Conservation (phyloP, 192 early-diverging fungal genomes). For the Dimargaris cristalligena region DNA sequence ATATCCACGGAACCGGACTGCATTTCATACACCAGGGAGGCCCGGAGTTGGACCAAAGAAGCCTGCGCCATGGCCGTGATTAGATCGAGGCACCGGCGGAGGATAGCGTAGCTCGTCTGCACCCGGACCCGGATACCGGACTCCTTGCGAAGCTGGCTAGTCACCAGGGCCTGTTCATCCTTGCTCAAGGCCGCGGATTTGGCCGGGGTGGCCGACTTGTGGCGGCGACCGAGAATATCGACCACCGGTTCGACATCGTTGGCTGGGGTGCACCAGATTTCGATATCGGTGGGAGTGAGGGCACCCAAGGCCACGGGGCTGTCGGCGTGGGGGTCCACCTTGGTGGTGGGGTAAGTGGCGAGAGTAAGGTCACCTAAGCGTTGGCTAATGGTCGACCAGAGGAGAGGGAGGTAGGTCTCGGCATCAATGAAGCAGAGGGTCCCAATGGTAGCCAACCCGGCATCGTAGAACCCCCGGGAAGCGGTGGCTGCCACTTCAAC, state of each 20-base stretch:
- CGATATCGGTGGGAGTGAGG: conserved; percentile 1
- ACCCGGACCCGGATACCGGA: conserved; percentile 39
- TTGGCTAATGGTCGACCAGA: not conserved
- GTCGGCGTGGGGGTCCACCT: no score
- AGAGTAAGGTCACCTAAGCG: not conserved
- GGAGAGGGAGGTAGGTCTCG: not conserved
- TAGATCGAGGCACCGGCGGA: conserved; percentile 36
- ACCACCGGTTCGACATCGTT: not conserved
- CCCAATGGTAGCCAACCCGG: not conserved
- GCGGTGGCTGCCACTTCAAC: not conserved
- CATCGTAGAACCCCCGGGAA: not conserved
- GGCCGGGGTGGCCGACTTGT: not conserved
- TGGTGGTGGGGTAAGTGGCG: not conserved
- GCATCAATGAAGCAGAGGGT: not conserved
- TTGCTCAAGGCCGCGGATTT: conserved; percentile 30
- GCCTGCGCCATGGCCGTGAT: conserved; percentile 31
- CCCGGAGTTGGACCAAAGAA: not conserved
- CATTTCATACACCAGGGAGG: not conserved
- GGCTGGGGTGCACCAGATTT: not conserved
- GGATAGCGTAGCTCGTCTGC: conserved; percentile 22
- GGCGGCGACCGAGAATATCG: conserved; percentile 1
- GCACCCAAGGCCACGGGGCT: not conserved
- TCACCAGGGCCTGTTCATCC: conserved; percentile 47
- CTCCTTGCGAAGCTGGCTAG: conserved; percentile 56
- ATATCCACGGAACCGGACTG: not conserved